Conservation (phyloP, 345 rosid genomes). For the Euphorbia peplus region DNA sequence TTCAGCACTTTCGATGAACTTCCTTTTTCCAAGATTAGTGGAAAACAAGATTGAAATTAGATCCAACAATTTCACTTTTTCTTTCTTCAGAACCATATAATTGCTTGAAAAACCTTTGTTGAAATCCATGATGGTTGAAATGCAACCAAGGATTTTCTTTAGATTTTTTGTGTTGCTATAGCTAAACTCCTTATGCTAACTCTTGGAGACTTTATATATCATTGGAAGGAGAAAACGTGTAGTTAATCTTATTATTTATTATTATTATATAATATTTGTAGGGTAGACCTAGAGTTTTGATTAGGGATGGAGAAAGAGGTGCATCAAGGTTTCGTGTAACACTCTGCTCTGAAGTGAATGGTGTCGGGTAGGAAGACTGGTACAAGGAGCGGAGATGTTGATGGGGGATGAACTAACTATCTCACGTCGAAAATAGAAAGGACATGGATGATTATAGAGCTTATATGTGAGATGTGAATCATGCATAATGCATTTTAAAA, state of each 20-base stretch:
- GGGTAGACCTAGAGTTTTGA: no score
- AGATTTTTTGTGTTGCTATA: neutral
- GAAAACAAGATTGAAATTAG: conserved; percentile 44
- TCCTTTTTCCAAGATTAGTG: conserved; percentile 33
- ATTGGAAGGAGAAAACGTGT: neutral
- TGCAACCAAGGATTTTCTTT: neutral
- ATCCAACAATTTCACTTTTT: conserved; percentile 42
- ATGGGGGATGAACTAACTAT: no score
- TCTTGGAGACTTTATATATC: neutral
- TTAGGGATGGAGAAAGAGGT: no score
- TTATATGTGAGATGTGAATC: no score
- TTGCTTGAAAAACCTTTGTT: conserved; percentile 37
- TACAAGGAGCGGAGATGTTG: no score
- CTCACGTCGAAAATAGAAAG: no score
- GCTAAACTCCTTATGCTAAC: neutral
- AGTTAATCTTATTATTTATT: no score
- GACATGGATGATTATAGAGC: no score
- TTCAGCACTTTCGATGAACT: conserved; percentile 42
- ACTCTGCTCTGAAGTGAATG: neutral
- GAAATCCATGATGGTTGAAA: conserved; percentile 12
- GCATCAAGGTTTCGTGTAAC: no score
- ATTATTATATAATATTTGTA: no score
- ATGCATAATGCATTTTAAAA: no score
- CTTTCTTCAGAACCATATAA: conserved; percentile 52
- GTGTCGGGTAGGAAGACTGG: no score